phyloP scores from a whole-genome alignment of 768 basidiomycete species.

The Leucosporidium yakuticum region DNA sequence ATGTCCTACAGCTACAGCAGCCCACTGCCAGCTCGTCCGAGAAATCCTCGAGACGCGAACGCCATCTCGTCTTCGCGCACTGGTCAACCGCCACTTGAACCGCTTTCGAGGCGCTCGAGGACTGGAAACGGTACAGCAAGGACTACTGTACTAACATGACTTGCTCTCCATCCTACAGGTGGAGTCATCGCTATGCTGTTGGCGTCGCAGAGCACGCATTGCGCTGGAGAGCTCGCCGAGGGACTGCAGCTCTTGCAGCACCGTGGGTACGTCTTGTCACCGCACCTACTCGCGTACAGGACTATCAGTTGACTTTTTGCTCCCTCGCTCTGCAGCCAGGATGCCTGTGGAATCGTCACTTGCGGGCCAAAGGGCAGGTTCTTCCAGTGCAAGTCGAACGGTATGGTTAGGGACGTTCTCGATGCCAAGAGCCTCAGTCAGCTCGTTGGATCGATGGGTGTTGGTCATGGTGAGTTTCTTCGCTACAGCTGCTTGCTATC shows the following conservation, averaged over 20 bases:
- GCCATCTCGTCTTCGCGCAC: too few species aligned
- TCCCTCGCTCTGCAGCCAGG: constrained; percentile 51
- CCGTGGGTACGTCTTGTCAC: constrained; percentile 53
- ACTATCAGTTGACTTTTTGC: background rate
- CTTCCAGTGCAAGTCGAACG: constrained; percentile 97
- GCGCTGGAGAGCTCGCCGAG: constrained; percentile 49
- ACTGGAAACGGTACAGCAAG: too few species aligned
- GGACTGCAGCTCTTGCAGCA: constrained; percentile 94
- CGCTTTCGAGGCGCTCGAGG: too few species aligned
- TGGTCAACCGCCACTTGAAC: too few species aligned
- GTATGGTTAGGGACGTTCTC: constrained; percentile 92
- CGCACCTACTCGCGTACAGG: background rate
- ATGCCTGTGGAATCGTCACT: constrained; percentile 95
- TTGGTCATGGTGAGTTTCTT: constrained; percentile 74
- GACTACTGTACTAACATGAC: too few species aligned
- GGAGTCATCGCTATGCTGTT: constrained; percentile 39
- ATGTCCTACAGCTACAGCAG: too few species aligned
- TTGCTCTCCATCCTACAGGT: constrained; percentile 14
- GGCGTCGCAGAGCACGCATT: constrained; percentile 24
- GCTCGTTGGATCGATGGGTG: constrained; percentile 88
- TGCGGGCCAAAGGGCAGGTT: constrained; percentile 91
- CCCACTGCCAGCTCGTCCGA: too few species aligned
- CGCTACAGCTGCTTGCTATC: background rate
- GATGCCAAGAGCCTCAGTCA: constrained; percentile 69
- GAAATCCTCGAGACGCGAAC: too few species aligned